Conservation (phyloP, 2,329 filamentous ascomycete species). For the Botryotinia globosa region DNA sequence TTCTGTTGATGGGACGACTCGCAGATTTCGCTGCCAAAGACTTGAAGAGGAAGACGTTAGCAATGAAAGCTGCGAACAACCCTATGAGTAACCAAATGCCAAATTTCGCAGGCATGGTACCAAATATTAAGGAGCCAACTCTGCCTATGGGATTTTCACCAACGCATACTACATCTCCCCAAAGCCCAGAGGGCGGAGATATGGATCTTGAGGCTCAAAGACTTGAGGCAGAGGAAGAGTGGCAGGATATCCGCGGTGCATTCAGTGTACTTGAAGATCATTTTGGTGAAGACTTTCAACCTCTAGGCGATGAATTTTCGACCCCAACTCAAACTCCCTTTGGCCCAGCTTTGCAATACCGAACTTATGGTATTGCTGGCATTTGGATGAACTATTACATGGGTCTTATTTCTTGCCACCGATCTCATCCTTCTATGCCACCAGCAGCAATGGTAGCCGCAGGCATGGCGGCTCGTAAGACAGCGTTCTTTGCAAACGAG, state of each 20-base stretch:
- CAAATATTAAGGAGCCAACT: constrained; percentile 29
- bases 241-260: constrained; percentile 69
- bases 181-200: constrained; percentile 29
- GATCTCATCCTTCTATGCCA: constrained; percentile 85
- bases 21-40: constrained; percentile 77
- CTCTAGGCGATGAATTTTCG: constrained; percentile 65
- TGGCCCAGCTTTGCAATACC: constrained; percentile 75
- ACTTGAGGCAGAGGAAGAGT: constrained; percentile 53
- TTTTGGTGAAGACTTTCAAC: constrained; percentile 73
- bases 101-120: constrained; percentile 37
- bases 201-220: constrained; percentile 31
- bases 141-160: constrained; percentile 37
- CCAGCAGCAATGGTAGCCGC: constrained; percentile 82
- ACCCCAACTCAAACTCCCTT: constrained; percentile 70
- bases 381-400: constrained; percentile 88
- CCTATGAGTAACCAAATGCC: constrained; percentile 34
- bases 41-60: constrained; percentile 71
- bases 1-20: constrained; percentile 76
- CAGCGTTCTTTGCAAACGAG: constrained; percentile 65
- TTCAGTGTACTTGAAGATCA: constrained; percentile 65
- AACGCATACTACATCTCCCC: constrained; percentile 26
- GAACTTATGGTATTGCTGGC: constrained; percentile 81
- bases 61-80: constrained; percentile 53
- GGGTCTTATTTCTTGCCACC: constrained; percentile 75
- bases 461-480: constrained; percentile 70